Base-by-base conservation (phyloP, 192 early-diverging fungal species). In the Jimgerdemannia flammicorona region DNA sequence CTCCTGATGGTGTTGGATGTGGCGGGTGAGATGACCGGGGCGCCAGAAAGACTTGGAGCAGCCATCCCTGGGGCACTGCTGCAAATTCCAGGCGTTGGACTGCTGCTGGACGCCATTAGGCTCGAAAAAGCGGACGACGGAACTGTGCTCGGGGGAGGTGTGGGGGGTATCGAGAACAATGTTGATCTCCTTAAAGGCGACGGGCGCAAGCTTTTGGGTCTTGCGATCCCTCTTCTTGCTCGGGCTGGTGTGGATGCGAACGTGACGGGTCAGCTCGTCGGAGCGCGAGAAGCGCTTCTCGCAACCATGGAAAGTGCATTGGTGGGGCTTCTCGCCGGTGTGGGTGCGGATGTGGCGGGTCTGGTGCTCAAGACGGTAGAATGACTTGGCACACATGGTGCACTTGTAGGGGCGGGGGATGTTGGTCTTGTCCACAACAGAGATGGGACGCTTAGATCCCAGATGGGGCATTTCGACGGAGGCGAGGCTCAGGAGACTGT, bases 261-360 rank as follows among this genome's bases (percentile, higher is more conserved):
- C 79, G 73, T 87, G 86, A 39, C 86, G 78, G 9, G 86, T 87
- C 44, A 92, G 76, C 76, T 97, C 93, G 74, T 97, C 95, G 3
- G 92, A 90, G 9, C 96, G 90, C 41, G 93, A 92, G 79, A 97
- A 97, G 9, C 88, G 87, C 83, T 94, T 94, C 71, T 86, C 88
- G 73, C 96, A 97, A 40, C 84, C 83, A 7, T 71, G 39, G 20
- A 91, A 85, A 0, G 86, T 84, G 79, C 96, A 98, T 49, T 83
- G 84, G 77, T 93, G 96, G 19, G 96, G 96, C 73, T 92, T 93
- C 73, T 90, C 90, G 43, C 94, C 93, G 4, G 94, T 96, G 78
- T 98, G 96, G 14, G 93, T 93, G 70, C 94, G 90, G 71, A 92
- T 86, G 74, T 97, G 95, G 67, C 95, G 93, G 49, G 89, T 90